phyloP scores from a whole-genome alignment of 352 stramenopile genomes.

The Phytophthora rubi region DNA sequence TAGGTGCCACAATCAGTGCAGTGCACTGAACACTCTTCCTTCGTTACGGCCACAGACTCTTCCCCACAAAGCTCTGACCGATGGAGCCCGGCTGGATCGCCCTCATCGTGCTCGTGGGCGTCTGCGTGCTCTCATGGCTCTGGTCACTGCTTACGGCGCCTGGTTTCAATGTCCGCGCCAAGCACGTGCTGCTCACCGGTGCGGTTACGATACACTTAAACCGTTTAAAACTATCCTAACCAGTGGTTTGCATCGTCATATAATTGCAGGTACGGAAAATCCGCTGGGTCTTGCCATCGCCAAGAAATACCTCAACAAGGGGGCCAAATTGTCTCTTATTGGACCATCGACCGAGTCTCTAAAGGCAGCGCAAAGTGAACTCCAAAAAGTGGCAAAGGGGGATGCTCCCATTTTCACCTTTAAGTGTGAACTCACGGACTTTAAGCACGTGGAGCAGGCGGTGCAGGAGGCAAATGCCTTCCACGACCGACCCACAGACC shows the following conservation, averaged over 20 bases:
- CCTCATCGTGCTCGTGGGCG: conserved; percentile 42
- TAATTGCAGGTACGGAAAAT: conserved; percentile 40
- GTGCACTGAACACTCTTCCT: background rate
- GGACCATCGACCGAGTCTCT: conserved; percentile 46
- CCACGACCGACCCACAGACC: conserved; percentile 61
- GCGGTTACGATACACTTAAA: conserved; percentile 1
- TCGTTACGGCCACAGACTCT: background rate
- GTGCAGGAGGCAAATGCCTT: conserved; percentile 65
- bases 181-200: conserved; percentile 73
- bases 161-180: conserved; percentile 52
- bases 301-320: conserved; percentile 59
- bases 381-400: conserved; percentile 33
- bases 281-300: conserved; percentile 65
- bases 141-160: conserved; percentile 55
- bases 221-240: conserved; percentile 10
- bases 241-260: background rate
- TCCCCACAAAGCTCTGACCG: background rate
- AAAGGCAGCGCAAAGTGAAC: conserved; percentile 38
- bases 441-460: conserved; percentile 38
- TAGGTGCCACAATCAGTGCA: background rate
- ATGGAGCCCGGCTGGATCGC: conserved; percentile 49
- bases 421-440: conserved; percentile 51
- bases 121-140: conserved; percentile 51
- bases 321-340: conserved; percentile 63
- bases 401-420: conserved; percentile 42